Percentiles rank a stretch among this genome's conserved stretches.
Evolutionary conservation across 139 green algal species (phyloP).

Genomic region (Nannochloris sp.): DNA sequence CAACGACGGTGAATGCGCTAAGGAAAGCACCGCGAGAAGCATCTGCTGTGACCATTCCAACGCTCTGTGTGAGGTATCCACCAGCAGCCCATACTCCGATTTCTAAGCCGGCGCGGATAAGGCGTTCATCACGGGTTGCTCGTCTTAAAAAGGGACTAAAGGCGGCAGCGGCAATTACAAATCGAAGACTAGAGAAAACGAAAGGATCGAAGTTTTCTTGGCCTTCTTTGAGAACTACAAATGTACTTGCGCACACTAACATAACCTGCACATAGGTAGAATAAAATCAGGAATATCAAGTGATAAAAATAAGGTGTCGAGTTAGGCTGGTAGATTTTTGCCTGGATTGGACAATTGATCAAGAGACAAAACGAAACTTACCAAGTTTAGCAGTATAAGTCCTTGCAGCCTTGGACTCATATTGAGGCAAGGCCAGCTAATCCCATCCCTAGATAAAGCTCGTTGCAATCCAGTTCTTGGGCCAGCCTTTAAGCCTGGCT

Average conservation of each 20-base stretch:
- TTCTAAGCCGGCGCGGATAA: slow-evolving; percentile 30
- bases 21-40: slow-evolving; percentile 64
- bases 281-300: background rate
- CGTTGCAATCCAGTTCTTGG: too few relatives aligned
- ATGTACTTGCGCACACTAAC: slow-evolving; percentile 26
- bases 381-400: slow-evolving; percentile 32
- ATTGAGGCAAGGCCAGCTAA: background rate
- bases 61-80: slow-evolving; percentile 52
- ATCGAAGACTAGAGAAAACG: slow-evolving; percentile 25
- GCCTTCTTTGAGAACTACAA: slow-evolving; percentile 32
- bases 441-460: too few relatives aligned
- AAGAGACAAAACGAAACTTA: background rate
- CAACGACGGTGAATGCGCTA: slow-evolving; percentile 72
- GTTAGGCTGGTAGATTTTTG: background rate
- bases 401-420: slow-evolving; percentile 15
- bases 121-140: slow-evolving; percentile 6
- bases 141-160: slow-evolving; percentile 33
- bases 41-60: slow-evolving; percentile 58
- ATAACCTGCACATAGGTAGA: slow-evolving; percentile 8
- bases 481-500: too few relatives aligned
- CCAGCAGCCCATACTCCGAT: slow-evolving; percentile 33
- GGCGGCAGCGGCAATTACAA: slow-evolving; percentile 29
- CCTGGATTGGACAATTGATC: background rate
- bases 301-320: background rate
- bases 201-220: slow-evolving; percentile 22